phyloP scores from a whole-genome alignment of 306 rosid species.

The Nissolia schottii region DNA sequence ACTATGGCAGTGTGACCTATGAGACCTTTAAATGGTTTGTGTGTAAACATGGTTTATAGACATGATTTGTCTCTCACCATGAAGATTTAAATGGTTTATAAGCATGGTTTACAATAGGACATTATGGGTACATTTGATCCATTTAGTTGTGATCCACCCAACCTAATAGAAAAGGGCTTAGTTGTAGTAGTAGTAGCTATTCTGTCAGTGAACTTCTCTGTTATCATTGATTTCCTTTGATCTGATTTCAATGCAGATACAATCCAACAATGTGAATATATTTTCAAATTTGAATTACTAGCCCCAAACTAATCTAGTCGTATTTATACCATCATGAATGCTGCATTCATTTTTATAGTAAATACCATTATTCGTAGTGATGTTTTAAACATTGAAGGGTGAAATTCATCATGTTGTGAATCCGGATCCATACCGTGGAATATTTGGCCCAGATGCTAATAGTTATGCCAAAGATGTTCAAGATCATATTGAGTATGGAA shows the following conservation, averaged over 20 bases:
- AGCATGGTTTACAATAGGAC: too few relatives aligned
- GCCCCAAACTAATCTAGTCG: neutral
- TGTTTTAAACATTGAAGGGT: conserved; percentile 48
- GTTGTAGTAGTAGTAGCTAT: neutral
- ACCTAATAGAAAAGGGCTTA: neutral
- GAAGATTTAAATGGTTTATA: too few relatives aligned
- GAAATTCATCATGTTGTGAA: conserved; percentile 80
- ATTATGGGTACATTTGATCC: too few relatives aligned
- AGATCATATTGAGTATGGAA: conserved; percentile 81
- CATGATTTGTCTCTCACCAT: too few relatives aligned
- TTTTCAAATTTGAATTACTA: neutral
- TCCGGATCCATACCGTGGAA: conserved; percentile 86
- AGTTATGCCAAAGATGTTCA: conserved; percentile 73
- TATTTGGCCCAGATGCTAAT: conserved; percentile 64
- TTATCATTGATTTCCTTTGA: neutral
- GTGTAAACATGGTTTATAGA: too few relatives aligned
- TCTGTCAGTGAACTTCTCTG: neutral
- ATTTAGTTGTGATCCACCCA: too few relatives aligned
- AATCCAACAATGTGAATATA: neutral
- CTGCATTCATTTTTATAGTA: neutral
- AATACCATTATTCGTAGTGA: conserved; percentile 9
- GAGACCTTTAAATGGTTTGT: too few relatives aligned
- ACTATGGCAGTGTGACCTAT: neutral
- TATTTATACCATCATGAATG: conserved; percentile 1
- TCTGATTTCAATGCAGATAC: neutral